Evolutionary conservation across 768 basidiomycete species (phyloP), one percentile per base, ranked within the genome.

Genomic region (Kwoniella dendrophila): DNA sequence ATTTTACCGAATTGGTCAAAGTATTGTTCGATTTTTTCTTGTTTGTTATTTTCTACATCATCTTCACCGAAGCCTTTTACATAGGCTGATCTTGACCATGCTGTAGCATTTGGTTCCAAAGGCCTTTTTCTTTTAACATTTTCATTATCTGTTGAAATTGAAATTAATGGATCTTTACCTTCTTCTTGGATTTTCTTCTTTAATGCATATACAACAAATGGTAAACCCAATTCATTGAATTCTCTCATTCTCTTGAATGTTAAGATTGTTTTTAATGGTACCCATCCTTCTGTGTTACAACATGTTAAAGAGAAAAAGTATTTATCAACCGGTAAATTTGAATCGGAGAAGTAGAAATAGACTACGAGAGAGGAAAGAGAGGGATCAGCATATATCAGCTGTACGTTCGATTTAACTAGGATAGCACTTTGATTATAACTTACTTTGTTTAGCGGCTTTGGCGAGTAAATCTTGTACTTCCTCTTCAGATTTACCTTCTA

Each of bases 231-330:
- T 2, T 83, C 51, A 44, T 80, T 78, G 73, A 84, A 89, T 29
- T 90, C 88, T 40, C 85, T 83, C 94, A 97, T 97, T 63, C 93
- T 89, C 79, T 94, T 94, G 86, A 97, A 98, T 6, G 91, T 93
- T 5, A 89, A 84, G 59, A 98, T 86, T 2, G 88, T 90, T 56
- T 87, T 81, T 75, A 98, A 84, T 1, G 93, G 87, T 4, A 97
- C 85, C 92, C 92, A 98, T 72, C 96, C 91, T 41, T 90, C 87
- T 1, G 85, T 82, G 66, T 87, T 87, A 65, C 79, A 77, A 26
- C 86, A 85, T 77, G 95, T 87, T 48, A 94, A 81, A 2, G 89
- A 86, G 92, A 92, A 97, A 90, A 96, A 92, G 83, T 93, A 96
- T 81, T 91, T 92, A 72, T 76, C 78, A 55, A 69, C 67, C 1